Conservation (phyloP, 1,139 yeast genomes). For the Blastobotrys illinoisensis region DNA sequence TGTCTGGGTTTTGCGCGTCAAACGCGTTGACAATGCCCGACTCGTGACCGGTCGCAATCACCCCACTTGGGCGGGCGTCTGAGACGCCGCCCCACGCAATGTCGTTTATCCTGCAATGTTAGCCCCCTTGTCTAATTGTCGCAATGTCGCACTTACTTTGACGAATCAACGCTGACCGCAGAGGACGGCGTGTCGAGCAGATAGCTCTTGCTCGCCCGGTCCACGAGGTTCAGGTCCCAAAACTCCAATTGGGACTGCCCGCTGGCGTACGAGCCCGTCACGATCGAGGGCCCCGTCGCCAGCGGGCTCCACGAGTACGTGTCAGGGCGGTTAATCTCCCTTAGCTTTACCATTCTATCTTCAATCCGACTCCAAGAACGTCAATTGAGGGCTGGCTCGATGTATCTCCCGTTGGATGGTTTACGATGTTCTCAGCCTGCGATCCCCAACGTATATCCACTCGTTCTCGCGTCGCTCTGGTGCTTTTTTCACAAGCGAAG, state of each 20-base stretch:
- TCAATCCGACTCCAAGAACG: not conserved
- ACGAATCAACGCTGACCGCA: not conserved
- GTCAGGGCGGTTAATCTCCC: constrained; percentile 80
- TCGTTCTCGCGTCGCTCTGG: not conserved
- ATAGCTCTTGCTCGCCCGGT: constrained; percentile 33
- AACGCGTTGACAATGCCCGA: constrained; percentile 75
- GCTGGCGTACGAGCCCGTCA: constrained; percentile 91
- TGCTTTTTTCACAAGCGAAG: not conserved
- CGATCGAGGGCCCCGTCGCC: constrained; percentile 67
- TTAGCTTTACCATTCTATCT: constrained; percentile 65
- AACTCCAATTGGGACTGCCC: constrained; percentile 75
- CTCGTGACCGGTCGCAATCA: constrained; percentile 88
- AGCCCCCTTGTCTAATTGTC: constrained; percentile 30
- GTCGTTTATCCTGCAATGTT: constrained; percentile 53
- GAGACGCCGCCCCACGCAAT: constrained; percentile 78
- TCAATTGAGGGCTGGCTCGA: not conserved
- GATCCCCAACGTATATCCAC: not conserved
- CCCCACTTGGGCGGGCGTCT: constrained; percentile 48
- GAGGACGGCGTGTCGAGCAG: constrained; percentile 2
- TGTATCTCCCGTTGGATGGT: not conserved
- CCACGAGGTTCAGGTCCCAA: constrained; percentile 61
- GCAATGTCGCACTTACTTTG: not conserved
- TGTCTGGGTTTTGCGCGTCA: constrained; percentile 42
- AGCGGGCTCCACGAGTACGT: constrained; percentile 89
- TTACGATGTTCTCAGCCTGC: not conserved